These are phyloP conservation scores for Aegilops sharonensis DNA, from an alignment of 176 grass and related monocot species.

Conservation along the genomic window DNA sequence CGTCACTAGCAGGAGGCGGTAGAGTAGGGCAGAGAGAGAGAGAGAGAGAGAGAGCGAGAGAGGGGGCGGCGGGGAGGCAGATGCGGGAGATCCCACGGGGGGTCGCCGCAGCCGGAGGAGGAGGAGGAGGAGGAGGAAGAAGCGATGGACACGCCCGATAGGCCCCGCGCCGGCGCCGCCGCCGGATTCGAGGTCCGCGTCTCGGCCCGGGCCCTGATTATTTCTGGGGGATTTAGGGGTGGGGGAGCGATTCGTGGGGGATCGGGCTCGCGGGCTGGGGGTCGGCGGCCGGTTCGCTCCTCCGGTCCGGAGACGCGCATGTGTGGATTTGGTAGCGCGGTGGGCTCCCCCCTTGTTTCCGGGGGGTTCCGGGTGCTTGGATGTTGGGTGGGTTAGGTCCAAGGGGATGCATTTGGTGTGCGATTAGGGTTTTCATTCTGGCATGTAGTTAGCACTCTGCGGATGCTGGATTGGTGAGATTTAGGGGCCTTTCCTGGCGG, in stretches of 20 bases:
- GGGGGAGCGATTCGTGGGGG: neutral
- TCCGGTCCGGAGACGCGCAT: neutral
- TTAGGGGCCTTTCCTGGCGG: neutral
- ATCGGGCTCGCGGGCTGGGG: neutral
- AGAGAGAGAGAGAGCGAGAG: neutral
- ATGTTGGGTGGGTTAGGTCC: neutral
- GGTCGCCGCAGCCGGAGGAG: conserved; percentile 10
- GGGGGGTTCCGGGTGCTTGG: neutral
- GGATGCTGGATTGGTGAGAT: neutral
- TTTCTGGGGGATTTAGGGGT: neutral
- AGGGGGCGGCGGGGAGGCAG: neutral
- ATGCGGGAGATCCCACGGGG: conserved; percentile 35
- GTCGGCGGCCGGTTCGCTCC: neutral
- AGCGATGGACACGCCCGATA: conserved; percentile 71
- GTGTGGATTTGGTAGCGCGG: neutral
- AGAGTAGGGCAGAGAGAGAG: neutral
- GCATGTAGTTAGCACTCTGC: neutral
- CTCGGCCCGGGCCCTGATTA: neutral
- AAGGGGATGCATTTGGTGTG: neutral
- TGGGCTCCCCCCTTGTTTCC: neutral
- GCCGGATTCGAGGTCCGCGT: conserved; percentile 39
- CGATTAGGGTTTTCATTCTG: conserved; percentile 26
- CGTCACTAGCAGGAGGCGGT: neutral
- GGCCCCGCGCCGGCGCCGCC: conserved; percentile 37
- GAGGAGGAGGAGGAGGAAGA: neutral